Evolutionary conservation across 208 protist species (phyloP).

Genomic region (Acanthamoeba triangularis): DNA sequence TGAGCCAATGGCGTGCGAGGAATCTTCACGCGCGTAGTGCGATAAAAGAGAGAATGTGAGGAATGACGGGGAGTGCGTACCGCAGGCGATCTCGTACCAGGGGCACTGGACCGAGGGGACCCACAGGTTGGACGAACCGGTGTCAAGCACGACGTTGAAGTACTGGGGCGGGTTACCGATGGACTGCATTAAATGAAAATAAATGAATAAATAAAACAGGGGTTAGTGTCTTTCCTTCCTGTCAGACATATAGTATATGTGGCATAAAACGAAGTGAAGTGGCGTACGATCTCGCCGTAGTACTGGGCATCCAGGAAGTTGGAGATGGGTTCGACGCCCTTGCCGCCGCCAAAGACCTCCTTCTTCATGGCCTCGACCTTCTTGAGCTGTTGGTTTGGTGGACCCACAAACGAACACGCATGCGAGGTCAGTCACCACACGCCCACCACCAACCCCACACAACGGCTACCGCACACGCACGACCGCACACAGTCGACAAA

Average conservation of each 20-base stretch:
- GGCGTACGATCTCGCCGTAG: constrained; percentile 90
- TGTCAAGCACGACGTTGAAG: constrained; percentile 36
- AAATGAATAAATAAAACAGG: neutral
- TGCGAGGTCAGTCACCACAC: too few relatives aligned
- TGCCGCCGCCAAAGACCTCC: constrained; percentile 4
- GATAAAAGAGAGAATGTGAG: too few relatives aligned
- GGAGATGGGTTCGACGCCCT: constrained; percentile 80
- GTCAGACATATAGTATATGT: too few relatives aligned
- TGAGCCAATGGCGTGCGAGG: too few relatives aligned
- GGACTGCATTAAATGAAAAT: neutral
- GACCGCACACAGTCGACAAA: neutral
- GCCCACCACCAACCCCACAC: neutral
- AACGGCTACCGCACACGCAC: neutral
- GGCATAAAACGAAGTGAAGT: neutral
- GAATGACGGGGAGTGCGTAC: neutral
- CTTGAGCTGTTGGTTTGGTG: neutral
- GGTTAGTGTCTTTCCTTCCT: too few relatives aligned
- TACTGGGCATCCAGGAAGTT: constrained; percentile 95
- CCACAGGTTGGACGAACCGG: constrained; percentile 15
- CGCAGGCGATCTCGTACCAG: constrained; percentile 71
- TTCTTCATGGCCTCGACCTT: constrained; percentile 48
- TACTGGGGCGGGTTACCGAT: constrained; percentile 24
- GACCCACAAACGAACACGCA: too few relatives aligned
- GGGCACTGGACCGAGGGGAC: constrained; percentile 83
- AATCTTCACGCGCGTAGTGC: neutral